These are phyloP conservation scores for Veloporphyrellus conicus DNA, from an alignment of 1,284 basidiomycete genomes.

Conservation along the genomic window DNA sequence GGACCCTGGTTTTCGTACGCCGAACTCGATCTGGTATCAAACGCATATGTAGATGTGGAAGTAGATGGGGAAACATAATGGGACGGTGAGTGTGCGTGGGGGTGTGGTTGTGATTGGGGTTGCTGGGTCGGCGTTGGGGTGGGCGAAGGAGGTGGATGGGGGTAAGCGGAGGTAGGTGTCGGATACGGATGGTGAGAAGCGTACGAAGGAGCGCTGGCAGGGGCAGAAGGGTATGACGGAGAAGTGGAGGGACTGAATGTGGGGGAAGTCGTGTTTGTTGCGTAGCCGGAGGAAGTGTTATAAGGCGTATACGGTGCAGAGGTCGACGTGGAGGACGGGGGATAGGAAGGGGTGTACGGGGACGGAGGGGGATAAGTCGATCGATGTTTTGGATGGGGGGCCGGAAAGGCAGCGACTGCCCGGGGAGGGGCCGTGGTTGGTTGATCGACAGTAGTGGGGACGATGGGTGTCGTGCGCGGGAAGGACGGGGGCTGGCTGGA, in stretches of 20 bases:
- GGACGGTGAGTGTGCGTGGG: conserved; percentile 17
- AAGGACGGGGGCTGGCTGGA: conserved; percentile 22
- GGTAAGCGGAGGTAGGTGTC: conserved; percentile 29
- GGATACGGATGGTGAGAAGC: conserved; percentile 24
- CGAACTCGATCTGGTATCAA: conserved; percentile 18
- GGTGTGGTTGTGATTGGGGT: conserved; percentile 15
- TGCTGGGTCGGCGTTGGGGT: conserved; percentile 30
- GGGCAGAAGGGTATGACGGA: conserved; percentile 16
- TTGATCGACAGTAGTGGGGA: conserved; percentile 37
- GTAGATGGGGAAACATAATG: conserved; percentile 27
- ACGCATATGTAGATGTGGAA: conserved; percentile 21
- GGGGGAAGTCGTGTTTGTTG: conserved; percentile 23
- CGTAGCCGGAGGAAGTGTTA: conserved; percentile 20
- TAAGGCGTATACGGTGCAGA: conserved; percentile 24
- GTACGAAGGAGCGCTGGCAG: conserved; percentile 14
- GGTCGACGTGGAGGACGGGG: conserved; percentile 17
- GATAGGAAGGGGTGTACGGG: conserved; percentile 21
- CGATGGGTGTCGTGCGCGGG: conserved; percentile 31
- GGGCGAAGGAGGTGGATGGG: conserved; percentile 28
- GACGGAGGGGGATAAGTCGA: conserved; percentile 19
- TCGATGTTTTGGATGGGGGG: conserved; percentile 23
- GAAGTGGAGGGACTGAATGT: conserved; percentile 25
- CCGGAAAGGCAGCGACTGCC: conserved; percentile 12
- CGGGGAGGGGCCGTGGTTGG: conserved; percentile 18
- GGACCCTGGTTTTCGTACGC: conserved; percentile 20